A percentile compares a stretch with the other conserved stretches of the same genome.
Conservation (phyloP, 768 basidiomycete species). For the Podaxis mareebaensis region DNA sequence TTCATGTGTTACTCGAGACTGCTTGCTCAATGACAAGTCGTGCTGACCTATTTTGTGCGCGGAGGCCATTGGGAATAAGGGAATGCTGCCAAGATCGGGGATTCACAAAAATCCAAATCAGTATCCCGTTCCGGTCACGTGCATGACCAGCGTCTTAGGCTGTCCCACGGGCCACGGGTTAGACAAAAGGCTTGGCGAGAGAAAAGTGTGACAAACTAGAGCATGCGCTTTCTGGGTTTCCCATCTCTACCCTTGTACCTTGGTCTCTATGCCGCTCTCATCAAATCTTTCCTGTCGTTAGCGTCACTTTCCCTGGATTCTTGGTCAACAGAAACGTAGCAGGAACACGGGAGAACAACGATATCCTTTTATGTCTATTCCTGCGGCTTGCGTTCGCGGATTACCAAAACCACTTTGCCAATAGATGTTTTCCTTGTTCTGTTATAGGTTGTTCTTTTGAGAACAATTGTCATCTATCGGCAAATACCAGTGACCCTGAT, state of each 20-base stretch:
- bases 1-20: conserved; percentile 5
- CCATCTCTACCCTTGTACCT: no score
- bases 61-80: conserved; percentile 17
- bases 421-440: background rate
- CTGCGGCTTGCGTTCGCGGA: background rate
- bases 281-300: background rate
- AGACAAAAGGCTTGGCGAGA: no score
- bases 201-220: no score
- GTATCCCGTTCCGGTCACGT: no score
- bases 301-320: no score
- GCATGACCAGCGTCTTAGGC: no score
- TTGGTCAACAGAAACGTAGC: background rate
- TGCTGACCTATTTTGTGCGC: conserved; percentile 41
- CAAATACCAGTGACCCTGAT: background rate
- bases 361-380: background rate
- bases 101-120: no score
- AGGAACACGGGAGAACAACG: background rate
- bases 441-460: conserved; percentile 5
- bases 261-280: background rate
- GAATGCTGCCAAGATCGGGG: no score
- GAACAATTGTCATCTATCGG: background rate
- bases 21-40: background rate
- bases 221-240: no score
- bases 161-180: no score
- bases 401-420: background rate